Evolutionary conservation across 2,329 filamentous ascomycete species (phyloP).

Genomic region (Stemphylium vesicarium): DNA sequence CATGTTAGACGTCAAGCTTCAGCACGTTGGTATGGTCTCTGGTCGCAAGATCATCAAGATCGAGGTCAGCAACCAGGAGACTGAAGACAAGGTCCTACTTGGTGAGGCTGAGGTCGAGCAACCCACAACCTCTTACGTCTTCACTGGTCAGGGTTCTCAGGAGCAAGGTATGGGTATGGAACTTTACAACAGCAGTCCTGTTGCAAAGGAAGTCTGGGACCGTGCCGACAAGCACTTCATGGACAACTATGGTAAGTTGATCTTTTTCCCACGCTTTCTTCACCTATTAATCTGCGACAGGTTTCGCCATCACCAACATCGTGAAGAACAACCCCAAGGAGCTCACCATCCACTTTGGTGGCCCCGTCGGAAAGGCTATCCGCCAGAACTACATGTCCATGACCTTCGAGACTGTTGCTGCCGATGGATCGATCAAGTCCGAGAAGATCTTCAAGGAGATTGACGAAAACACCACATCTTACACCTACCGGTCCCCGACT

Average conservation of each 20-base stretch:
- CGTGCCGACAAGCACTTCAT: constrained; percentile 93
- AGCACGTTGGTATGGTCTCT: constrained; percentile 96
- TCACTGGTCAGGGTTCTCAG: constrained; percentile 97
- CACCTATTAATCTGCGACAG: constrained; percentile 52
- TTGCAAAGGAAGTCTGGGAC: constrained; percentile 95
- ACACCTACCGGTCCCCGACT: constrained; percentile 95
- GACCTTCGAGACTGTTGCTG: constrained; percentile 97
- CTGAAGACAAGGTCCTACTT: constrained; percentile 92
- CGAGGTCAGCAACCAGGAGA: constrained; percentile 93
- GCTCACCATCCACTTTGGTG: constrained; percentile 97
- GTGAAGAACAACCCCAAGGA: constrained; percentile 99
- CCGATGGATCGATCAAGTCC: constrained; percentile 92
- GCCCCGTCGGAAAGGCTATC: constrained; percentile 94
- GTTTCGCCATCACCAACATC: constrained; percentile 97
- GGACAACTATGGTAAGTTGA: constrained; percentile 86
- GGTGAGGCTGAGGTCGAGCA: constrained; percentile 98
- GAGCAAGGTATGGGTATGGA: constrained; percentile 99
- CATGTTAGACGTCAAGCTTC: constrained; percentile 89
- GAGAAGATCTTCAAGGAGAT: constrained; percentile 99
- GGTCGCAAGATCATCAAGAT: constrained; percentile 99
- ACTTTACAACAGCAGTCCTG: constrained; percentile 88
- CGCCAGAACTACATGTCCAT: constrained; percentile 99
- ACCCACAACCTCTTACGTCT: constrained; percentile 94
- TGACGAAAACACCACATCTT: constrained; percentile 87
- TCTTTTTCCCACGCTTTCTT: constrained; percentile 7